Evolutionary conservation across 2,329 filamentous ascomycete species (phyloP), one percentile per base, ranked within the genome.

Genomic region (Trichoderma lentiforme): DNA sequence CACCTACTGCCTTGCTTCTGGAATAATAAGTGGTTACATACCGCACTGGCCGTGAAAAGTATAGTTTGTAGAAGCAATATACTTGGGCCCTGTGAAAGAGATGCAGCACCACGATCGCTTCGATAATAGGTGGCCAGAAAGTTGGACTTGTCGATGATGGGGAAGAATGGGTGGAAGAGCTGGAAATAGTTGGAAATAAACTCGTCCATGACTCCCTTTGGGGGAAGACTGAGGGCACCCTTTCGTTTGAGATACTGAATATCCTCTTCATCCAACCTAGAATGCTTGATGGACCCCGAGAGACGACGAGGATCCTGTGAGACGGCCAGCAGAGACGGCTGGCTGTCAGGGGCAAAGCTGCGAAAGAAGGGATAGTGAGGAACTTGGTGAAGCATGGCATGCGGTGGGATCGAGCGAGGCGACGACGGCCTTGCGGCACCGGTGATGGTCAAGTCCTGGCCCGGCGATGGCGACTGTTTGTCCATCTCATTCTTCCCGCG

Each of bases 131-230:
- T 32, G 1, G 39, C 60, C 15, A 76, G 64, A 53, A 76, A 75
- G 24, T 32, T 51, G 12, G 64, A 53, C 43, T 72, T 73, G 32
- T 75, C 73, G 24, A 76, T 58, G 28, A 76, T 70, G 6, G 74
- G 74, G 51, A 76, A 76, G 69, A 75, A 76, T 6, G 74, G 72
- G 21, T 76, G 75, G 36, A 76, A 74, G 9, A 74, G 57, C 32
- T 67, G 64, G 26, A 76, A 76, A 61, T 75, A 76, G 12, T 70
- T 61, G 1, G 71, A 68, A 53, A 76, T 64, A 56, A 73, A 73
- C 53, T 71, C 71, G 30, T 74, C 73, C 51, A 75, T 68, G 9
- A 74, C 60, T n/a, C 51, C 32, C 58, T 70, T 71, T 14, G 71
- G 53, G 2, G 73, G 74, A 26, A 75, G 67, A 53, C 62, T 62